Base-by-base conservation (phyloP, 2,329 filamentous ascomycete genomes). In the Cercospora sp. region DNA sequence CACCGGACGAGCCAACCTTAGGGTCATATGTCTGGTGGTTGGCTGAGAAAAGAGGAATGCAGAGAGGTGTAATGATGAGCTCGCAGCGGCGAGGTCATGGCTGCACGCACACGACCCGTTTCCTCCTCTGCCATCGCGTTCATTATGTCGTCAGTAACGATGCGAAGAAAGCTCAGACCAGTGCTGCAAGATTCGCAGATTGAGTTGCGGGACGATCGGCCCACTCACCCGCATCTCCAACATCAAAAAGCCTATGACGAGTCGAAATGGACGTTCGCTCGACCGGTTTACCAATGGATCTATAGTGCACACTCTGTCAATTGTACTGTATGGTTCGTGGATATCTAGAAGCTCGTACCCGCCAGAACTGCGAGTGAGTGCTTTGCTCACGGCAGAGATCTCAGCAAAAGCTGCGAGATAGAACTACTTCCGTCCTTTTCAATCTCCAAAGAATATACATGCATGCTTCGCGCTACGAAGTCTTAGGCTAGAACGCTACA, bases 241-340 rank as follows among this genome's bases (percentile, higher is more conserved):
- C n/a, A 59, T 59, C 55, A 12, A 33, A 59, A 59, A 59, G 55
- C 55, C 55, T 59, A 59, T 59, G 55, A 59, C 55, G 55, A 59
- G 28, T 59, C 31, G 55, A 59, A 59, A 18, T 16, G 7, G 30
- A 20, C 3, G 8, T 20, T 31, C 6, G 30, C n/a, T 59, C 55
- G 30, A 36, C 36, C 55, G 16, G 23, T 23, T 18, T 3, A 36
- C 55, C 10, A 31, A 1, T 59, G 9, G 55, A 59, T 53, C 48
- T 23, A 7, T 5, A 53, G 3, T 28, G 18, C 13, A 23, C 12
- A 53, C 20, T 53, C 20, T 20, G 48, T 12, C n/a, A 20, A 13
- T 6, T 39, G 20, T 16, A 51, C 45, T 3, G 3, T 4, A 2
- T 3, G 7, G 2, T 39, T 39, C 13, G 13, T n/a, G 5, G 13